Evolutionary conservation across 805 yeast species (phyloP), one percentile per base, ranked within the genome.

Genomic region (Nematodospora valgi): DNA sequence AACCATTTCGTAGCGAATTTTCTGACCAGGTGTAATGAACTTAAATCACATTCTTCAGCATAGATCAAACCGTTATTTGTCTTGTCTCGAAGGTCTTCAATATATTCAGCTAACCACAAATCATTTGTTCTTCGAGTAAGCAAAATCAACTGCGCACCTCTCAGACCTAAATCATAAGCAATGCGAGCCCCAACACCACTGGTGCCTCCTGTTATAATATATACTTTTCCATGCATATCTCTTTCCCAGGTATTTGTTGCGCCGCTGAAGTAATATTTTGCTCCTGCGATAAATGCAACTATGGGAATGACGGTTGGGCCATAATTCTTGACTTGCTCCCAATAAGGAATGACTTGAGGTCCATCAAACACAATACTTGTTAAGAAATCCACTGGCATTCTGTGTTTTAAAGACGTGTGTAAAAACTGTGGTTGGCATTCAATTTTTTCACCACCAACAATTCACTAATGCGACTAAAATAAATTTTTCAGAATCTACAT

Each of bases 1-100:
- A 93, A 69, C 98, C 98, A 93, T 40, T 72, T 79, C 2, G 98
- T 89, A 19, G 96, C 97, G 65, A 93, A 93, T 52, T 80, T 79
- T 48, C 99, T 72, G 9, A 93, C 73, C 2, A 88, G 79, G 52
- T 80, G 66, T 38, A 93, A 64, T 36, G 86, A 80, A 12, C 76
- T 64, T 38, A 93, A 67, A 55, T 93, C 94, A 57, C 95, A 87
- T 47, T 80, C 75, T 52, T 93, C 99, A n/a, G 93, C 89, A 57
- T 86, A 91, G 30, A 93, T 77, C 69, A 91, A 56, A 35, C 72
- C 72, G 59, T 89, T 93, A 29, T 69, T 70, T 13, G 89, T 80
- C 14, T 56, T 61, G 8, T 77, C 80, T 41, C 98, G 70, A 39
- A 93, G 58, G 49, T 86, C 94, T 16, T 83, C 79, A 24, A 91